A percentile compares a stretch with the other conserved stretches of the same genome.
These are phyloP conservation scores for Oehlia diaphana DNA, from an alignment of 192 early-diverging fungal species.

Conservation along the genomic window DNA sequence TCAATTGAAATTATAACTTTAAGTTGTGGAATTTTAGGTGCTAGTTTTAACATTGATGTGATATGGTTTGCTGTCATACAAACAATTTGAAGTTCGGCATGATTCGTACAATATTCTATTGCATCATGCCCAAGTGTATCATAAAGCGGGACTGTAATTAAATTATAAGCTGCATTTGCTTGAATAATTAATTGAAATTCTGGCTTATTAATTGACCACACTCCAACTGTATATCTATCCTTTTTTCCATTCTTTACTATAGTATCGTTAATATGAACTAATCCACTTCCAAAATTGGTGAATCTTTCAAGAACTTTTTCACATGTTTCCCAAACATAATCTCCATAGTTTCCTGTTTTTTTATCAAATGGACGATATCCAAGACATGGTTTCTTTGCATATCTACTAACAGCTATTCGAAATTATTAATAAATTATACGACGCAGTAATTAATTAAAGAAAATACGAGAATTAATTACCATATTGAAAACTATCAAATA, in stretches of 20 bases:
- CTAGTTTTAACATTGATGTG: constrained; percentile 48
- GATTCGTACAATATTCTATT: constrained; percentile 79
- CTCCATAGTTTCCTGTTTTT: constrained; percentile 54
- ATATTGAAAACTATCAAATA: constrained; percentile 38
- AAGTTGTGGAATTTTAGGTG: constrained; percentile 43
- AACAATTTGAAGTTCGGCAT: constrained; percentile 72
- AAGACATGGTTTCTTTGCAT: constrained; percentile 50
- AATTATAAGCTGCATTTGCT: constrained; percentile 65
- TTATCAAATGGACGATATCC: constrained; percentile 59
- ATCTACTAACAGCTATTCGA: constrained; percentile 41
- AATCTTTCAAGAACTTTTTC: constrained; percentile 54
- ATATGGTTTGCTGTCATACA: constrained; percentile 66
- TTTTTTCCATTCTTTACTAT: not conserved
- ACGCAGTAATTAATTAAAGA: not conserved
- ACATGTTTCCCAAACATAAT: constrained; percentile 71
- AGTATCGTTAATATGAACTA: constrained; percentile 47
- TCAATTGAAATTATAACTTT: constrained; percentile 62
- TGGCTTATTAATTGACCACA: constrained; percentile 75
- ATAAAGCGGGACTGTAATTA: constrained; percentile 84
- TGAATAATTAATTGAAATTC: constrained; percentile 64
- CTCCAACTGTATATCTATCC: constrained; percentile 52
- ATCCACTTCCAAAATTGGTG: constrained; percentile 72
- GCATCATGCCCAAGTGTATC: constrained; percentile 81
- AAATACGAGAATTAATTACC: constrained; percentile 6
- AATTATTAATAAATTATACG: not conserved